Conservation (phyloP, 345 rosid genomes). For the Pistacia integerrima region DNA sequence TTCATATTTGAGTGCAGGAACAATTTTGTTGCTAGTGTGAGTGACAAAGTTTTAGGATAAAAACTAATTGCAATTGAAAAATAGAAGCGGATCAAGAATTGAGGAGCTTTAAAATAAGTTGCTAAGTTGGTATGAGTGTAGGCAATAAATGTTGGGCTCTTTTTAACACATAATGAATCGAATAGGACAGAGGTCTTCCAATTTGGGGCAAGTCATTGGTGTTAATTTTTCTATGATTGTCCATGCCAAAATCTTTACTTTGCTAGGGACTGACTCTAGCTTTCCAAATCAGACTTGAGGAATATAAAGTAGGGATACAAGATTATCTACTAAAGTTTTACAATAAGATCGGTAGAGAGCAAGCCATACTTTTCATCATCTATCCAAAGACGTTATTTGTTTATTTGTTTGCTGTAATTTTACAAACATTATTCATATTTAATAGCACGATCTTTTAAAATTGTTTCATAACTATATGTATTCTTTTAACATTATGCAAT, state of each 20-base stretch:
- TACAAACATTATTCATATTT: background rate
- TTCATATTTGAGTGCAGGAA: background rate
- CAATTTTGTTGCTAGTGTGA: conserved; percentile 3
- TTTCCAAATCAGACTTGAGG: too few species aligned
- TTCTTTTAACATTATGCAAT: background rate
- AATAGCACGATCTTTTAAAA: background rate
- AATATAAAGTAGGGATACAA: too few species aligned
- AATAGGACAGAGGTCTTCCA: too few species aligned
- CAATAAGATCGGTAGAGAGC: too few species aligned
- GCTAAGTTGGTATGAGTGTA: background rate
- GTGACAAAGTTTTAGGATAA: background rate
- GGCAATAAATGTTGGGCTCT: background rate
- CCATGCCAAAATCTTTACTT: too few species aligned
- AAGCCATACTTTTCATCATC: background rate
- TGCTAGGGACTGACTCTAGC: too few species aligned
- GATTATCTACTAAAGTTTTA: too few species aligned
- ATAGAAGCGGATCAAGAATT: background rate
- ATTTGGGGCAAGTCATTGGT: too few species aligned
- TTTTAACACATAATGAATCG: too few species aligned
- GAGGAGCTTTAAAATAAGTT: background rate
- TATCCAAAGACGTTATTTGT: background rate
- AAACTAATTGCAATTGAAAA: background rate
- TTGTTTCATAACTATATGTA: too few species aligned
- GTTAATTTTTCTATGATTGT: too few species aligned
- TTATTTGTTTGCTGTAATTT: background rate